Conservation (phyloP, 306 rosid species). For the Crotalaria pallida region DNA sequence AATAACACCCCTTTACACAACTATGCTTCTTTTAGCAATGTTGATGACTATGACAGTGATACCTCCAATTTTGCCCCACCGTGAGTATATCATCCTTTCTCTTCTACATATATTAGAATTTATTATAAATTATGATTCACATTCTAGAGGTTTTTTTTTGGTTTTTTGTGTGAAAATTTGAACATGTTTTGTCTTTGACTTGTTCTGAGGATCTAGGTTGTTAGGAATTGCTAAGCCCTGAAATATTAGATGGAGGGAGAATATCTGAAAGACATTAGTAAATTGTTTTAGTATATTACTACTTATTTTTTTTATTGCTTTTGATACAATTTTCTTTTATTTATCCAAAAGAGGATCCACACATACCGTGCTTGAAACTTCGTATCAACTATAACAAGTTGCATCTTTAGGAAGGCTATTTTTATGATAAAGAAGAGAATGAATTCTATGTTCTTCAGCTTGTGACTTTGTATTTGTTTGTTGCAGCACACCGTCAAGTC, state of each 20-base stretch:
- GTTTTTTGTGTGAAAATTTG: background rate
- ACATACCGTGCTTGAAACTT: background rate
- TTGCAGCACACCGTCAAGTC: slow-evolving; percentile 65
- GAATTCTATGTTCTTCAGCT: background rate
- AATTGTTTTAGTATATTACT: background rate
- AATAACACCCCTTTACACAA: slow-evolving; percentile 38
- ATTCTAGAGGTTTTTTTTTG: background rate
- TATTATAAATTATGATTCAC: background rate
- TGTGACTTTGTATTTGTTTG: slow-evolving; percentile 4
- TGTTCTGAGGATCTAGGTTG: background rate
- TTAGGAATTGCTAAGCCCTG: background rate
- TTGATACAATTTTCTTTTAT: background rate
- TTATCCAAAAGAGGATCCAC: background rate
- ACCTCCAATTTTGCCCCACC: slow-evolving; percentile 69
- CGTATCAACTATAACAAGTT: background rate
- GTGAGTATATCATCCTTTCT: slow-evolving; percentile 43
- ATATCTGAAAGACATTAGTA: background rate
- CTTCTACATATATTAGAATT: background rate
- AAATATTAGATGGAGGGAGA: background rate
- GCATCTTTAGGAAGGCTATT: background rate
- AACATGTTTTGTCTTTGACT: background rate
- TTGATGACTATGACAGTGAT: slow-evolving; percentile 69
- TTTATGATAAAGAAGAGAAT: background rate
- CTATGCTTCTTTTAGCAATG: slow-evolving; percentile 40
- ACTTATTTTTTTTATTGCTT: background rate